Base-by-base conservation (phyloP, 179 eudicot genomes). In the Beta corolliflora region DNA sequence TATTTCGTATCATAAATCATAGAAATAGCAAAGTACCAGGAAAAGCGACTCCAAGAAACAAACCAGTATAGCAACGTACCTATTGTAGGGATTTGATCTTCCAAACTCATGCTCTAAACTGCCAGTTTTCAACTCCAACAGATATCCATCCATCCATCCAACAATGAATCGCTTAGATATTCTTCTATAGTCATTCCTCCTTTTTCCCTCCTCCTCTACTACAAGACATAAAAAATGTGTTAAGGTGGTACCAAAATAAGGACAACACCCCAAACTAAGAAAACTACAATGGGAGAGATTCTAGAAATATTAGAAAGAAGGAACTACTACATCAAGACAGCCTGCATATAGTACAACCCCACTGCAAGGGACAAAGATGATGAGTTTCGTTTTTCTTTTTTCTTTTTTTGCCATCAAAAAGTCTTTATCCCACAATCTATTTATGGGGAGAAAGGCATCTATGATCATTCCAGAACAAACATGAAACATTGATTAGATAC, bases 41-140 rank as follows among this genome's bases (percentile, higher is more conserved):
- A 79, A 76, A 79, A 56, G 60, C 31, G 76, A 73, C 19, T 61
- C 16, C 76, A 69, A 59, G 64, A 71, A 76, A 70, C 14, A 61
- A 19, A 41, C 45, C 14, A 67, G 9, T 36, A 23, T 5, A 53
- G 68, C 72, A 44, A 21, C 45, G 74, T 85, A 89, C 92, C 92
- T 92, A 84, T 67, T 73, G 79, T 77, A 74, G 81, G 76, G 76
- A 84, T 70, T 67, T 82, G 83, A 77, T 88, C 90, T 70, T 87
- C 87, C 59, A 82, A 67, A 71, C 76, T 89, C 93, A 90, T 90
- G 85, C 81, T 81, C 61, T 80, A 77, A 67, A 81, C 75, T 19
- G 52, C n/a, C 77, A 46, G 73, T 45, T 25, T 53, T 73, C 77
- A 46, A 72, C 78, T 76, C 79, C 80, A 79, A 74, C 61, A 48